These are phyloP conservation scores for Colletotrichum limetticola DNA, from an alignment of 2,329 filamentous ascomycete genomes.

Conservation along the genomic window DNA sequence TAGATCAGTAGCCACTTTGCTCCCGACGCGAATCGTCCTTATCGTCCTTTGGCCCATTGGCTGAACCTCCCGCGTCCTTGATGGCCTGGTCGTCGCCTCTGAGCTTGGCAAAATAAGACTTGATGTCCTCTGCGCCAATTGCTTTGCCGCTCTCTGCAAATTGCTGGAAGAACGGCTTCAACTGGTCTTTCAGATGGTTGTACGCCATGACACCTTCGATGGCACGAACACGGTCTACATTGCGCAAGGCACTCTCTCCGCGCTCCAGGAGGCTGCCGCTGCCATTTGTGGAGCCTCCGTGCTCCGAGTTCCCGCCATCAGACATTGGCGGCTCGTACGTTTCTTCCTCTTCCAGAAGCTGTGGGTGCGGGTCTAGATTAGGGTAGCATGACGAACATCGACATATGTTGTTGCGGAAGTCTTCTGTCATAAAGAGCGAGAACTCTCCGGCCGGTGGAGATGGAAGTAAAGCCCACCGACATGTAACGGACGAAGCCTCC, in stretches of 20 bases:
- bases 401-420: slow-evolving; percentile 86
- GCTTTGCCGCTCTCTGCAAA: slow-evolving; percentile 92
- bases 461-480: slow-evolving; percentile 72
- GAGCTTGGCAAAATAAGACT: slow-evolving; percentile 93
- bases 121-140: slow-evolving; percentile 95
- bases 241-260: slow-evolving; percentile 90
- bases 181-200: slow-evolving; percentile 93
- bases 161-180: slow-evolving; percentile 93
- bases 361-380: slow-evolving; percentile 74
- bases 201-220: slow-evolving; percentile 99
- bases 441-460: slow-evolving; percentile 65
- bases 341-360: slow-evolving; percentile 94
- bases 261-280: slow-evolving; percentile 89
- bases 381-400: slow-evolving; percentile 85
- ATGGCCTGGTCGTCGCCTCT: slow-evolving; percentile 86
- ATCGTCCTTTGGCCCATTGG: slow-evolving; percentile 49
- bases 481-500: slow-evolving; percentile 45
- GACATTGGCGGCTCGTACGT: slow-evolving; percentile 93
- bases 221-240: slow-evolving; percentile 90
- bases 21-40: slow-evolving; percentile 56
- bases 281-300: slow-evolving; percentile 69
- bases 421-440: slow-evolving; percentile 83
- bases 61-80: slow-evolving; percentile 67
- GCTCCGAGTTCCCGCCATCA: slow-evolving; percentile 65
- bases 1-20: slow-evolving; percentile 62